These are phyloP conservation scores for Fusarium fujikuroi DNA, from an alignment of 2,329 filamentous ascomycete species.

Conservation along the genomic window DNA sequence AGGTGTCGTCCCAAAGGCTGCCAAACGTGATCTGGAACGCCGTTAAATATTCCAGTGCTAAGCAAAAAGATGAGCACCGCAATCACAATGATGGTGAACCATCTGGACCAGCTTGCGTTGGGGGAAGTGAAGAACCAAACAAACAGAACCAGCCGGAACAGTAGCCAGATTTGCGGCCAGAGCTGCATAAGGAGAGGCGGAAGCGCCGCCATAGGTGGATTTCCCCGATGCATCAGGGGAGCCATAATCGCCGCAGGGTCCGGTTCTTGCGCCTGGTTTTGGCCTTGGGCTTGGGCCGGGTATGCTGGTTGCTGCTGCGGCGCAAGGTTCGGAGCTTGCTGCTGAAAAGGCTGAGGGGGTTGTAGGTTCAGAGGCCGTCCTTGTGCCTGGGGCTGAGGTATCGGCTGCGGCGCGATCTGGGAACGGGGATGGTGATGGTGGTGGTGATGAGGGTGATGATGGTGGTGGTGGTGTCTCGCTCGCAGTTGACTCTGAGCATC, in stretches of 20 bases:
- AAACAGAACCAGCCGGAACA: slow-evolving; percentile 67
- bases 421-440: slow-evolving; percentile 38
- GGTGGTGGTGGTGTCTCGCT: slow-evolving; percentile 42
- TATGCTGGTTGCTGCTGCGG: slow-evolving; percentile 43
- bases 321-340: slow-evolving; percentile 32
- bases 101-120: slow-evolving; percentile 68
- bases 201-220: slow-evolving; percentile 50
- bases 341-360: slow-evolving; percentile 29
- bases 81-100: slow-evolving; percentile 64
- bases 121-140: slow-evolving; percentile 73
- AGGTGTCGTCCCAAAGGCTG: slow-evolving; percentile 67
- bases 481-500: slow-evolving; percentile 36
- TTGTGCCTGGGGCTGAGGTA: slow-evolving; percentile 21
- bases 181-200: slow-evolving; percentile 51
- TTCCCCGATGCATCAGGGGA: slow-evolving; percentile 51
- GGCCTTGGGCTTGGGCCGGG: slow-evolving; percentile 31
- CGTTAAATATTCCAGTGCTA: slow-evolving; percentile 69
- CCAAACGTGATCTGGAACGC: slow-evolving; percentile 64
- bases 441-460: slow-evolving; percentile 39
- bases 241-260: slow-evolving; percentile 40
- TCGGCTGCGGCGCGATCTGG: slow-evolving; percentile 23
- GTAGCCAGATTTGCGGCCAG: slow-evolving; percentile 72
- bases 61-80: slow-evolving; percentile 67
- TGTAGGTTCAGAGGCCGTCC: slow-evolving; percentile 16
- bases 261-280: slow-evolving; percentile 40